phyloP scores from a whole-genome alignment of 202 grass and related monocot species.

The Schoenoplectus triqueter region DNA sequence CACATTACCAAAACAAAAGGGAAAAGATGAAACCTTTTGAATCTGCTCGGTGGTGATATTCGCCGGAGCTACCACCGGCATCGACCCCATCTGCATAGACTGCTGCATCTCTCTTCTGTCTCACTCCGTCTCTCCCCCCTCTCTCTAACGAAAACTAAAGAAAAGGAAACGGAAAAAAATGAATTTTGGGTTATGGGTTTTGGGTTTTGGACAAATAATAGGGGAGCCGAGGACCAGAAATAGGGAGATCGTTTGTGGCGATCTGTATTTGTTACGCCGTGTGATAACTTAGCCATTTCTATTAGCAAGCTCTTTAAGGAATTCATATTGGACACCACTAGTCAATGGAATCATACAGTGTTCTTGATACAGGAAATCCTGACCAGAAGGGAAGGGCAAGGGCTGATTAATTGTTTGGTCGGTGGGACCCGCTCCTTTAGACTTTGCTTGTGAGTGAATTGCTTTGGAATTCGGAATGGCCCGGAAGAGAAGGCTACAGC shows the following conservation, averaged over 20 bases:
- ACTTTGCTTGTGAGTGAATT: constrained; percentile 41
- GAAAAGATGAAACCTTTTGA: constrained; percentile 63
- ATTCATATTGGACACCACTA: not conserved
- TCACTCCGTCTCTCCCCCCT: too few species aligned
- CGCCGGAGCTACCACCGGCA: constrained; percentile 47
- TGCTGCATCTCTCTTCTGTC: constrained; percentile 64
- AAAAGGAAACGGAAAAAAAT: constrained; percentile 31
- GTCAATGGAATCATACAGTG: not conserved
- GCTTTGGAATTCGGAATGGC: constrained; percentile 38
- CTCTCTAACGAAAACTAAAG: not conserved
- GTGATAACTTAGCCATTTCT: too few species aligned
- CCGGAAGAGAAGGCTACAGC: constrained; percentile 27
- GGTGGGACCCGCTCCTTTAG: constrained; percentile 13
- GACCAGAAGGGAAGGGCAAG: not conserved
- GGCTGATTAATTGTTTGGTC: constrained; percentile 30
- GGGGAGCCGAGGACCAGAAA: not conserved
- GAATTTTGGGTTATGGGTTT: constrained; percentile 37
- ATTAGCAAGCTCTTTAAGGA: too few species aligned
- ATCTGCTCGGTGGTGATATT: constrained; percentile 96
- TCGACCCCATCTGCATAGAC: constrained; percentile 59
- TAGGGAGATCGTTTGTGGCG: not conserved
- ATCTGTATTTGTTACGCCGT: not conserved
- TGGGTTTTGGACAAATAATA: constrained; percentile 33
- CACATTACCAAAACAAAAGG: not conserved
- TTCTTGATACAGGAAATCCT: not conserved